Conservation (phyloP, 1,284 basidiomycete genomes). For the Testicularia cyperi region DNA sequence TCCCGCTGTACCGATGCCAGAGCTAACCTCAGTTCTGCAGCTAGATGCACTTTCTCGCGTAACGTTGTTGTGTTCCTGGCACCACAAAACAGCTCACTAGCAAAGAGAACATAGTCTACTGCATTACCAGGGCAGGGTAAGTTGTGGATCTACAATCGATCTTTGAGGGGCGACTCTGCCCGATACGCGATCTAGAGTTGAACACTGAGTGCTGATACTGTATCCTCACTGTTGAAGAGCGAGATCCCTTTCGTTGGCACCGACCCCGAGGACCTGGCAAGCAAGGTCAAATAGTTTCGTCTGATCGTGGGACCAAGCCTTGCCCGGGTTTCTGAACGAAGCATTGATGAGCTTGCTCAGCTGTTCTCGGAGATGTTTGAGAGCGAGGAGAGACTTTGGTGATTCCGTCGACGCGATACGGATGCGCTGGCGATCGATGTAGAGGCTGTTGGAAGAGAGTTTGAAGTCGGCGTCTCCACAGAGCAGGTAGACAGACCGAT, state of each 20-base stretch:
- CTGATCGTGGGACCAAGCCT: conserved; percentile 68
- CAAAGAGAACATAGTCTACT: no score
- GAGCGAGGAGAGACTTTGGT: conserved; percentile 72
- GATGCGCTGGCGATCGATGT: conserved; percentile 81
- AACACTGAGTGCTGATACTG: no score
- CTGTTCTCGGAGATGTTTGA: conserved; percentile 76
- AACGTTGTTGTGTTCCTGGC: no score
- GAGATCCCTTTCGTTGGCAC: conserved; percentile 45
- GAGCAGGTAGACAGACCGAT: conserved; percentile 76
- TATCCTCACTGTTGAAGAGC: conserved; percentile 23
- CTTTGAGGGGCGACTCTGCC: no score
- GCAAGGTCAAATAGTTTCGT: conserved; percentile 67
- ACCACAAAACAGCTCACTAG: no score
- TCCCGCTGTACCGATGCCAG: no score
- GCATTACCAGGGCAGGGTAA: no score
- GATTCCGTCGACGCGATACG: conserved; percentile 69
- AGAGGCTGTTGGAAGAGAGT: conserved; percentile 72
- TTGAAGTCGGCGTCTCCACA: conserved; percentile 92
- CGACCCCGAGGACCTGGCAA: conserved; percentile 60
- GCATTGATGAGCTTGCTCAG: conserved; percentile 69
- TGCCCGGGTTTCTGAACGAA: conserved; percentile 64
- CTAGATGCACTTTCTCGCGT: no score
- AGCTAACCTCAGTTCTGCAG: no score
- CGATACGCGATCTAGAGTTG: no score
- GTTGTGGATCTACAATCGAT: no score